Evolutionary conservation across 2,329 filamentous ascomycete species (phyloP).

Genomic region (Fusarium decemcellulare): DNA sequence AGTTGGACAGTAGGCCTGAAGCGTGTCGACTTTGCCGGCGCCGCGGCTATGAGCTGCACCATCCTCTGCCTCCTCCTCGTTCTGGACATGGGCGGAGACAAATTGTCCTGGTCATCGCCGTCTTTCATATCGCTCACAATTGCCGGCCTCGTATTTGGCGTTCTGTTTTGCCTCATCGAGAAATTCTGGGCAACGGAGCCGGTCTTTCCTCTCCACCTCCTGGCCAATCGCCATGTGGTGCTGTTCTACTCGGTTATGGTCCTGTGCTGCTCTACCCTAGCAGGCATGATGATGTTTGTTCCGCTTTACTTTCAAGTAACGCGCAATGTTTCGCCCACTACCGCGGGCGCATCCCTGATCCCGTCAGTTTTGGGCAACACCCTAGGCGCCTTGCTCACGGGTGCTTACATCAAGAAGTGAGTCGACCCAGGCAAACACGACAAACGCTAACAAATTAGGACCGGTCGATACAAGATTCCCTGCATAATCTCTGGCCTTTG

Average conservation of each 20-base stretch:
- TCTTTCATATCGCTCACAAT: neutral
- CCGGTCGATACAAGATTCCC: neutral
- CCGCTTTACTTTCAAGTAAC: slow-evolving; percentile 23
- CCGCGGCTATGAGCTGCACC: neutral
- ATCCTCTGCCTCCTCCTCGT: slow-evolving; percentile 8
- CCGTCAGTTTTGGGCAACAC: slow-evolving; percentile 13
- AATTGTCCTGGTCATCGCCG: slow-evolving; percentile 1
- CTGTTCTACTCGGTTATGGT: slow-evolving; percentile 7
- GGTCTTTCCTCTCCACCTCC: slow-evolving; percentile 14
- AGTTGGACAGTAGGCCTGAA: neutral
- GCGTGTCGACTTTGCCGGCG: slow-evolving; percentile 13
- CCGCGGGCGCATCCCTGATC: slow-evolving; percentile 9
- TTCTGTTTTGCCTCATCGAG: slow-evolving; percentile 7
- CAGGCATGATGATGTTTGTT: slow-evolving; percentile 19
- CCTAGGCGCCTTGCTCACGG: neutral
- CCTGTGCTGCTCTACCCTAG: slow-evolving; percentile 6
- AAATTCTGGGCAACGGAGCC: slow-evolving; percentile 8
- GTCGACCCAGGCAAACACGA: neutral
- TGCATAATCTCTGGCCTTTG: slow-evolving; percentile 1
- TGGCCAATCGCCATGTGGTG: neutral
- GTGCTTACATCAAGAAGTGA: slow-evolving; percentile 8
- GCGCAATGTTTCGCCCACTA: neutral
- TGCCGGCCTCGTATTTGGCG: neutral
- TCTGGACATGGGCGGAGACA: slow-evolving; percentile 7
- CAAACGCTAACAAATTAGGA: neutral